Conservation (phyloP, 352 stramenopile genomes). For the Globisporangium recalcitrans region DNA sequence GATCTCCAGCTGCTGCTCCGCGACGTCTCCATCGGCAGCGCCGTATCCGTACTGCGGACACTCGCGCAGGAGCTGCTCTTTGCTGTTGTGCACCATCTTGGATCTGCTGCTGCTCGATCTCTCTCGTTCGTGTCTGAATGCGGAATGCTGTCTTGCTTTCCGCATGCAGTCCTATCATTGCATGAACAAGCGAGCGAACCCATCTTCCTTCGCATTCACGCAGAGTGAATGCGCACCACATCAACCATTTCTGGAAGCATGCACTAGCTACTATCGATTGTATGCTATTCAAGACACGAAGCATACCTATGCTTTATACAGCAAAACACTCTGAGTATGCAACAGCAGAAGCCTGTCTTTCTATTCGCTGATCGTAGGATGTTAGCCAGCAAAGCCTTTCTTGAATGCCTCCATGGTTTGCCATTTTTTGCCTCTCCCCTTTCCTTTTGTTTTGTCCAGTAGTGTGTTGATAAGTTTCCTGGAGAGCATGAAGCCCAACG, state of each 20-base stretch:
- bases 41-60: constrained; percentile 14
- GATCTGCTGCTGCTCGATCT: not conserved
- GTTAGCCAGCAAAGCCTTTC: too few relatives aligned
- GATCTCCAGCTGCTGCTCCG: constrained; percentile 19
- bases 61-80: constrained; percentile 15
- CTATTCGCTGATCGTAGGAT: too few relatives aligned
- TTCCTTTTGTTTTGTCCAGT: too few relatives aligned
- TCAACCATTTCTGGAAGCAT: not conserved
- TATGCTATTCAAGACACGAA: too few relatives aligned
- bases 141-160: too few relatives aligned
- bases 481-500: not conserved
- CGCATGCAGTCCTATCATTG: too few relatives aligned
- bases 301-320: too few relatives aligned
- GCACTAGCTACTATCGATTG: too few relatives aligned
- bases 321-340: too few relatives aligned
- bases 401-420: too few relatives aligned
- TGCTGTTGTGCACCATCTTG: not conserved
- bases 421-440: too few relatives aligned
- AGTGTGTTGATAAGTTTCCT: not conserved
- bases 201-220: constrained; percentile 3
- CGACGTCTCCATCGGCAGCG: not conserved
- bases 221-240: not conserved
- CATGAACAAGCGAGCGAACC: not conserved
- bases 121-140: constrained; percentile 3
- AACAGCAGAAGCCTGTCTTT: too few relatives aligned